Conservation (phyloP, 495 filamentous ascomycete genomes). For the Cercophora samala region DNA sequence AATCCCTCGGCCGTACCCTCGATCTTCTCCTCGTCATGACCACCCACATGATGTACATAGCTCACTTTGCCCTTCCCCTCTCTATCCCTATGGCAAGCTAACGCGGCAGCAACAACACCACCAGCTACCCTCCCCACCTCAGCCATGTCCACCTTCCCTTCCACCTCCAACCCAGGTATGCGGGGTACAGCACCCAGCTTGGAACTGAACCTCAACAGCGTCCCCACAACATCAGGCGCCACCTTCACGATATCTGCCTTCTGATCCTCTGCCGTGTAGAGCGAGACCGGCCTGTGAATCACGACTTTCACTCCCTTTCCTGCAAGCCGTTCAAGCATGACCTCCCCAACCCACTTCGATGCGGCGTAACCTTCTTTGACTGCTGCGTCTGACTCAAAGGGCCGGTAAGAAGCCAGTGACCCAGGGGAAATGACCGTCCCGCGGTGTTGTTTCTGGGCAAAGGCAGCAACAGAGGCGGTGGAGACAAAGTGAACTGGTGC, state of each 20-base stretch:
- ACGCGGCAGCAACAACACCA: background rate
- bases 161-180: background rate
- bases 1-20: background rate
- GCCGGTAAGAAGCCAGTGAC: background rate
- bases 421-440: background rate
- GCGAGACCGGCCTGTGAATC: background rate
- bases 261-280: background rate
- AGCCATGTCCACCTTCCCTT: background rate
- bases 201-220: background rate
- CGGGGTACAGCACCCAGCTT: background rate
- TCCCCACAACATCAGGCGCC: background rate
- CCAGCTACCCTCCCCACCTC: background rate
- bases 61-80: background rate
- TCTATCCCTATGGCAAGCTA: background rate
- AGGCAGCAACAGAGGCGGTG: background rate
- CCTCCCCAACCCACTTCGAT: background rate
- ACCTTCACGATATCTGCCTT: background rate
- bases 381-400: background rate
- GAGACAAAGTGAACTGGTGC: constrained; percentile 31
- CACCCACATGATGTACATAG: background rate
- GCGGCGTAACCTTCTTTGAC: background rate
- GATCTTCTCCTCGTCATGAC: background rate
- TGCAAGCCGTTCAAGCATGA: background rate
- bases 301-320: background rate
- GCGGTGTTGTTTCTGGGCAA: background rate